Evolutionary conservation across 441 rosid species (phyloP).

Genomic region (Populus hybrid): DNA sequence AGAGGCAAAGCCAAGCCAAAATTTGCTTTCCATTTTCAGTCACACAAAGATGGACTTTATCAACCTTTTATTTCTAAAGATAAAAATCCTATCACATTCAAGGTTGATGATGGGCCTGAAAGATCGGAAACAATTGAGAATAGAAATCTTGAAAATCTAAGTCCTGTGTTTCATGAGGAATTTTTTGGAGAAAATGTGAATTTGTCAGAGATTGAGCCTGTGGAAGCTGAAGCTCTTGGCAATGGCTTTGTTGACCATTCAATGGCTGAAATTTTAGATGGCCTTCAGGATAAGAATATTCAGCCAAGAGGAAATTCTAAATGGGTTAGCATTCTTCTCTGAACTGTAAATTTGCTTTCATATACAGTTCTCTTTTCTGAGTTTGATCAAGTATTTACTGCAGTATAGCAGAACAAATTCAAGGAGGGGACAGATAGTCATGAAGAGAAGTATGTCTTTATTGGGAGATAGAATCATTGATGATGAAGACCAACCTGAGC

Average conservation of each 20-base stretch:
- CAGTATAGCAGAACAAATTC: conserved; percentile 44
- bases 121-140: conserved; percentile 28
- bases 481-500: conserved; percentile 47
- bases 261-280: conserved; percentile 49
- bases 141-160: conserved; percentile 28
- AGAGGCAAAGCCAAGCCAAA: conserved; percentile 56
- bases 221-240: conserved; percentile 26
- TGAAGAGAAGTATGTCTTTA: conserved; percentile 32
- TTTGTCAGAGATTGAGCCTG: conserved; percentile 20
- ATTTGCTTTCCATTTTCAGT: conserved; percentile 50
- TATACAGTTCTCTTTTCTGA: conserved; percentile 6
- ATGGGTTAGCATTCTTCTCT: conserved; percentile 37
- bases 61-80: conserved; percentile 14
- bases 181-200: conserved; percentile 29
- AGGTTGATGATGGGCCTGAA: conserved; percentile 37
- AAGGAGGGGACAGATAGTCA: conserved; percentile 27
- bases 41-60: conserved; percentile 30
- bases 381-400: conserved; percentile 25
- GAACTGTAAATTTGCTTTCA: conserved; percentile 7
- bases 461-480: conserved; percentile 36
- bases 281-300: conserved; percentile 42
- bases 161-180: conserved; percentile 28
- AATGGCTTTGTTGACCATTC: conserved; percentile 33
- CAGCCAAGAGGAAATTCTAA: conserved; percentile 31
- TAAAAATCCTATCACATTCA: conserved; percentile 20